Conservation (phyloP, 169 alveolate genomes). For the Cryptosporidium baileyi region DNA sequence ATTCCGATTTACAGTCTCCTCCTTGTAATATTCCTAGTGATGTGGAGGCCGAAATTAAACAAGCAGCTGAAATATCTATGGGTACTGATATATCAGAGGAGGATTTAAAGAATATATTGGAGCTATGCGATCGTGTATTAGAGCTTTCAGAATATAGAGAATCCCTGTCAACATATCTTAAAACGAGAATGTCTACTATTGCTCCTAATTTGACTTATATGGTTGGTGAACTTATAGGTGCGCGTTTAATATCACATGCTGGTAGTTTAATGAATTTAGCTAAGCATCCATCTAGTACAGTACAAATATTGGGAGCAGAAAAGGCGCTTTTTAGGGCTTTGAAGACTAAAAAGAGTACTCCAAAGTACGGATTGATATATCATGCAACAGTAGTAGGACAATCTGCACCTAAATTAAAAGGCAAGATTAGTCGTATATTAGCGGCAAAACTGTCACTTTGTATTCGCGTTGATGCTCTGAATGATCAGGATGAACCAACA, state of each 20-base stretch:
- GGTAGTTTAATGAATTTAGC: slow-evolving; percentile 97
- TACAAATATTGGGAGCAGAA: slow-evolving; percentile 98
- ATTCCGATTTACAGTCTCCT: slow-evolving; percentile 76
- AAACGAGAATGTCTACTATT: slow-evolving; percentile 97
- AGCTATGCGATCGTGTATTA: slow-evolving; percentile 93
- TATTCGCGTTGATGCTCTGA: slow-evolving; percentile 98
- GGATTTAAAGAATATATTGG: slow-evolving; percentile 92
- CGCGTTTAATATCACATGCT: slow-evolving; percentile 98
- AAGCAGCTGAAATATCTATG: slow-evolving; percentile 99
- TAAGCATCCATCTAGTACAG: slow-evolving; percentile 99
- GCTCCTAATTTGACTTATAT: slow-evolving; percentile 99
- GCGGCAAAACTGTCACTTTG: slow-evolving; percentile 99
- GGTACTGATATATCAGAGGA: slow-evolving; percentile 98
- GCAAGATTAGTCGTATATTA: slow-evolving; percentile 95
- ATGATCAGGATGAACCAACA: slow-evolving; percentile 91
- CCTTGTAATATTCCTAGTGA: slow-evolving; percentile 90
- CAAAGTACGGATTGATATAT: slow-evolving; percentile 99
- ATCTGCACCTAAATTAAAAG: slow-evolving; percentile 97
- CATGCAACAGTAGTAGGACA: slow-evolving; percentile 99
- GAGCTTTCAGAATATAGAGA: slow-evolving; percentile 94
- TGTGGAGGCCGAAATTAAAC: slow-evolving; percentile 92
- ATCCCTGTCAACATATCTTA: slow-evolving; percentile 92
- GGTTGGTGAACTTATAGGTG: slow-evolving; percentile 99
- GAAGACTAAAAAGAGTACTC: slow-evolving; percentile 97
- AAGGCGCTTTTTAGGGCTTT: slow-evolving; percentile 99